Base-by-base conservation (phyloP, 345 rosid species). In the Pugionium cornutum region DNA sequence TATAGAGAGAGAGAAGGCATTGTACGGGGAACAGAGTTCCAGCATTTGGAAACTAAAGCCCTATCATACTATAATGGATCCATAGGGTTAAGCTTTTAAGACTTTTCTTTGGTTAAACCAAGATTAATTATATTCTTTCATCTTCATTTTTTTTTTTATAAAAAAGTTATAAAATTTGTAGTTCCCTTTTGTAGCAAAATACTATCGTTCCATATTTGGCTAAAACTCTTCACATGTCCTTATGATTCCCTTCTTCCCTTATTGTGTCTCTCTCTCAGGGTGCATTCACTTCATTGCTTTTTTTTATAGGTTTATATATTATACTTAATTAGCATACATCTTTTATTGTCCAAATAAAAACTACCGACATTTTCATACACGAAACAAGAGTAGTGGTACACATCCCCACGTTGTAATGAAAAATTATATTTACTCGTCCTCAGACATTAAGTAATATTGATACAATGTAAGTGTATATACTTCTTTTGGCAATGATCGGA, bases 21-120 rank as follows among this genome's bases (percentile, higher is more conserved):
- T 41, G n/a, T 63, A 71, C 33, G 33, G 75, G 75, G 75, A 57
- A 64, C 75, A 64, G 64, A 71, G 75, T 71, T 71, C 69, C 75
- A 46, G 75, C 75, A 71, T 71, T 56, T 71, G 70, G 64, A 57
- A 71, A 64, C 70, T 56, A 49, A 71, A 71, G 2, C 65, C 70
- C 70, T 64, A 71, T 9, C 27, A n/a, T 33, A 55, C 58, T 62
- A 48, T 64, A 53, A 64, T 71, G 31, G 59, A 71, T 64, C 59
- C 49, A 41, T 64, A 71, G 70, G 75, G 75, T 71, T 64, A 56
- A 64, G 58, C 70, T 71, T 71, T 64, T 71, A 56, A 64, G 65
- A 56, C 58, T 27, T 6, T 30, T 48, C 48, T 50, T 48, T 48
- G 46, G 39, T 56, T 48, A 33, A 41, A 48, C 45, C 75, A 57